Percentiles rank a stretch among this genome's conserved stretches.
phyloP scores from a whole-genome alignment of 2,329 filamentous ascomycete species.

The Seiridium cupressi region DNA sequence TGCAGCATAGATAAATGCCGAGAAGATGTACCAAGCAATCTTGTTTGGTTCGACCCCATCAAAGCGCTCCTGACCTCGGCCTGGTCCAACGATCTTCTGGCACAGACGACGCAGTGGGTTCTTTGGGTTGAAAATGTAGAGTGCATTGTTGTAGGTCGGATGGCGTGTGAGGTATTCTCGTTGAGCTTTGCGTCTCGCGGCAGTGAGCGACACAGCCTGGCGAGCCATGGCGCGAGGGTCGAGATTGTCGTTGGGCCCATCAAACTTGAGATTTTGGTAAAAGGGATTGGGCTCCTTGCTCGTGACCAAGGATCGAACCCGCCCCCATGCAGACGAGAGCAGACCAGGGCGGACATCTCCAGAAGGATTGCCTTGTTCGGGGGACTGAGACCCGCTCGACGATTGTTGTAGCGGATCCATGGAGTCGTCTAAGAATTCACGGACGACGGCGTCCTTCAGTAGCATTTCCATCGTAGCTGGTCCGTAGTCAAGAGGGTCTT shows the following conservation, averaged over 20 bases:
- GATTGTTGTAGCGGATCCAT: slow-evolving; percentile 42
- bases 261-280: slow-evolving; percentile 72
- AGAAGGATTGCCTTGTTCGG: slow-evolving; percentile 32
- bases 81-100: slow-evolving; percentile 87
- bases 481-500: slow-evolving; percentile 88
- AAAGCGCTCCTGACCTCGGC: slow-evolving; percentile 80
- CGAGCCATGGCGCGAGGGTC: slow-evolving; percentile 87
- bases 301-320: slow-evolving; percentile 52
- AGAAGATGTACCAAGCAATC: slow-evolving; percentile 88
- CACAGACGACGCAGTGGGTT: slow-evolving; percentile 81
- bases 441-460: slow-evolving; percentile 91
- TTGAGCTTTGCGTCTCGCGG: slow-evolving; percentile 82
- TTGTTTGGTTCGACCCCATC: slow-evolving; percentile 89
- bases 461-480: slow-evolving; percentile 94
- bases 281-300: slow-evolving; percentile 89
- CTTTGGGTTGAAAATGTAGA: slow-evolving; percentile 80
- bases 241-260: slow-evolving; percentile 71
- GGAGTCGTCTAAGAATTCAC: slow-evolving; percentile 85
- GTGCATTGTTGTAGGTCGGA: slow-evolving; percentile 86
- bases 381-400: slow-evolving; percentile 31
- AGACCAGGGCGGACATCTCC: slow-evolving; percentile 54
- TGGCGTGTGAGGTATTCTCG: slow-evolving; percentile 85
- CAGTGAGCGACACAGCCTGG: slow-evolving; percentile 81
- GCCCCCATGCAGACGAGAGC: slow-evolving; percentile 61
- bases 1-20: slow-evolving; percentile 86